Percentiles rank a stretch among this genome's conserved stretches.
phyloP scores from a whole-genome alignment of 768 basidiomycete genomes.

The Strobilomyces dryophilus region DNA sequence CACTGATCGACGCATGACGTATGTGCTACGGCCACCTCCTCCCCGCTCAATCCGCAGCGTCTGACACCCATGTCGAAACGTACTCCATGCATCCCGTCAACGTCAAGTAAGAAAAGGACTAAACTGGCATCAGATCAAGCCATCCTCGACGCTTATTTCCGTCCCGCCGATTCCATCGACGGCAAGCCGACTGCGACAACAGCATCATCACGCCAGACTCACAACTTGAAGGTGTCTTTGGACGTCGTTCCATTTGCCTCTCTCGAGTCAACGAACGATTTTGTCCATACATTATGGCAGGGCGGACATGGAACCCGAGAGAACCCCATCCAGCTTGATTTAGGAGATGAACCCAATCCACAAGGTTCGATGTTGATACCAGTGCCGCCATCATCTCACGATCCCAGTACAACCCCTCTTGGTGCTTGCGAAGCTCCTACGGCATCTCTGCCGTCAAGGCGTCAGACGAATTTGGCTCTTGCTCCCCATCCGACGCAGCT shows the following conservation, averaged over 20 bases:
- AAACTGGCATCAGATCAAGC: slow-evolving; percentile 17
- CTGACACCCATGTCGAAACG: slow-evolving; percentile 22
- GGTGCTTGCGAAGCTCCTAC: slow-evolving; percentile 5
- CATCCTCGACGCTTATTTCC: slow-evolving; percentile 27
- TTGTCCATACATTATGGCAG: slow-evolving; percentile 13
- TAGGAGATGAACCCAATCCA: slow-evolving; percentile 11
- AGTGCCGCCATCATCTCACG: slow-evolving; percentile 13
- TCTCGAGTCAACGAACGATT: slow-evolving; percentile 1
- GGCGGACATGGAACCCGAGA: slow-evolving; percentile 23
- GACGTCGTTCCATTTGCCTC: slow-evolving; percentile 14
- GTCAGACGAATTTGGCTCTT: slow-evolving; percentile 9
- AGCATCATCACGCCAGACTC: slow-evolving; percentile 16
- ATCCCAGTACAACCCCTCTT: slow-evolving; percentile 6
- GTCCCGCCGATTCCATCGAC: slow-evolving; percentile 7
- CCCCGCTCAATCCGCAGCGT: slow-evolving; percentile 12
- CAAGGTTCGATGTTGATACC: slow-evolving; percentile 6
- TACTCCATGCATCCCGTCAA: slow-evolving; percentile 6
- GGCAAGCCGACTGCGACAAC: slow-evolving; percentile 10
- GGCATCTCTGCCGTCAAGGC: slow-evolving; percentile 6
- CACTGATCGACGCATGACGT: slow-evolving; percentile 29
- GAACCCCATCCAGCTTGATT: slow-evolving; percentile 25
- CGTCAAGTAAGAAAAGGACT: slow-evolving; percentile 18
- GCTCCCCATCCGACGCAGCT: slow-evolving; percentile 23
- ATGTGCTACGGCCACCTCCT: slow-evolving; percentile 11
- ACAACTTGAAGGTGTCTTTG: slow-evolving; percentile 10